phyloP scores from a whole-genome alignment of 192 early-diverging fungal species.

The Coemansia sp. region DNA sequence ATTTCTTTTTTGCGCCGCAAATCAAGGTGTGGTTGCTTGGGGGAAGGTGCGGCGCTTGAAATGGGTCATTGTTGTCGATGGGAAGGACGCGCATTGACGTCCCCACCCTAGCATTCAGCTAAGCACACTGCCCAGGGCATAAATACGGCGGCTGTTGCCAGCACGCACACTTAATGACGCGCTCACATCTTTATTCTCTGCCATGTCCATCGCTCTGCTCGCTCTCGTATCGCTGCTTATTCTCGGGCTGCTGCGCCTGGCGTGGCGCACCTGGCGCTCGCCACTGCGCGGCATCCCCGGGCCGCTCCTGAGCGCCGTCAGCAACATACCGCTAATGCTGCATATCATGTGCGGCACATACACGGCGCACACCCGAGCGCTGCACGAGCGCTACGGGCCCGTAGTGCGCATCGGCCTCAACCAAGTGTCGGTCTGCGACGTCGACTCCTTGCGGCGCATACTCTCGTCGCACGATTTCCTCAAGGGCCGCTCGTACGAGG shows the following conservation, averaged over 20 bases:
- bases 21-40: too few relatives aligned
- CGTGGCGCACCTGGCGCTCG: not conserved
- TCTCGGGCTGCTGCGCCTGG: not conserved
- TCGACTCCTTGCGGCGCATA: slow-evolving; percentile 18
- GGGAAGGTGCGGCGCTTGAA: too few relatives aligned
- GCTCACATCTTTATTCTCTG: too few relatives aligned
- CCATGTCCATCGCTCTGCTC: too few relatives aligned
- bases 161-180: too few relatives aligned
- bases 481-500: slow-evolving; percentile 35
- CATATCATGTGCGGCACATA: slow-evolving; percentile 21
- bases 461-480: slow-evolving; percentile 34
- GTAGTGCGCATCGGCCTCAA: slow-evolving; percentile 40
- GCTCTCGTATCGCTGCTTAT: too few relatives aligned
- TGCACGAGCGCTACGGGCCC: slow-evolving; percentile 37
- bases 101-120: too few relatives aligned
- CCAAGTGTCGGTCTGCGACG: slow-evolving; percentile 31
- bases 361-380: slow-evolving; percentile 12
- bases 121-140: too few relatives aligned
- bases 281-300: slow-evolving; percentile 31
- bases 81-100: too few relatives aligned
- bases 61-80: too few relatives aligned
- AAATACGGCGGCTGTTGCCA: too few relatives aligned
- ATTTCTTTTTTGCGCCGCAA: too few relatives aligned
- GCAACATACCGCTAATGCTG: slow-evolving; percentile 23
- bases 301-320: slow-evolving; percentile 24